Evolutionary conservation across 2,329 filamentous ascomycete species (phyloP).

Genomic region (Botrytis elliptica): DNA sequence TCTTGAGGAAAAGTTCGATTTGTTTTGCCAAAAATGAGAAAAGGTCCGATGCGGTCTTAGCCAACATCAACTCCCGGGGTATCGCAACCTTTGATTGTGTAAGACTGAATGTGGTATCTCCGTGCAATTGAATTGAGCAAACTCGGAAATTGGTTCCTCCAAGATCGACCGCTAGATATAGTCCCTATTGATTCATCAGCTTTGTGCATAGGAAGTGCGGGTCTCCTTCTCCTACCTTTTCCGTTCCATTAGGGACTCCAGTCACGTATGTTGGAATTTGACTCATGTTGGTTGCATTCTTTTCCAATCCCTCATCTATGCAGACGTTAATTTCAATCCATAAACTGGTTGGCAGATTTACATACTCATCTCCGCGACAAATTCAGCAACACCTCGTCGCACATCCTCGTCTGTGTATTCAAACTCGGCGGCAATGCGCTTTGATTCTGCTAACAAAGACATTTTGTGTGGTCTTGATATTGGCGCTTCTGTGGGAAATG

Average conservation of each 20-base stretch:
- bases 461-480: conserved; percentile 58
- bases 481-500: conserved; percentile 55
- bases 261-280: conserved; percentile 99
- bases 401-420: conserved; percentile 77
- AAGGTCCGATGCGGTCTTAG: conserved; percentile 80
- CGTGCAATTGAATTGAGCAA: conserved; percentile 90
- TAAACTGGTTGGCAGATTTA: conserved; percentile 38
- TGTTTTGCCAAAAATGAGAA: conserved; percentile 92
- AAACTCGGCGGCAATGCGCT: conserved; percentile 79
- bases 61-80: conserved; percentile 84
- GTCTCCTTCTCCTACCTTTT: conserved; percentile 65
- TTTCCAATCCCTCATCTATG: conserved; percentile 74
- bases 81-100: conserved; percentile 92
- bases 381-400: conserved; percentile 79
- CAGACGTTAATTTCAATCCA: conserved; percentile 24
- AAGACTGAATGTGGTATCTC: conserved; percentile 91
- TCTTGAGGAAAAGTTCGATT: conserved; percentile 82
- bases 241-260: conserved; percentile 90
- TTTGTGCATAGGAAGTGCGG: background rate
- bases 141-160: conserved; percentile 98
- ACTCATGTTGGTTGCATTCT: conserved; percentile 77
- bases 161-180: conserved; percentile 96
- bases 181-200: conserved; percentile 51
- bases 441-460: conserved; percentile 68
- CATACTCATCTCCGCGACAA: conserved; percentile 78